Base-by-base conservation (phyloP, 2,329 filamentous ascomycete genomes). In the Cryphonectria radicalis region DNA sequence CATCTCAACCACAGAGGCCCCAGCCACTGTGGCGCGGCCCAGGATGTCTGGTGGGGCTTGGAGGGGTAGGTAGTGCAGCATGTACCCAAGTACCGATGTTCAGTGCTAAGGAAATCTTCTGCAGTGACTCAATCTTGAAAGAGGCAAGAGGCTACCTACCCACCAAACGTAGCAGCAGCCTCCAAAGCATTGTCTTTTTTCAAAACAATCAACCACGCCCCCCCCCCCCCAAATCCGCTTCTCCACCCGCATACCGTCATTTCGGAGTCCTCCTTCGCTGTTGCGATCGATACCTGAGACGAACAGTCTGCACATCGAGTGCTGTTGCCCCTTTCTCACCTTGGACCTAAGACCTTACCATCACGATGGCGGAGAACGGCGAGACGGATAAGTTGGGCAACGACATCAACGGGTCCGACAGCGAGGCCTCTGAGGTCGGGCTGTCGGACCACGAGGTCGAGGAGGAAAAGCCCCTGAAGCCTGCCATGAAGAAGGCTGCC, bases 401-500 rank as follows among this genome's bases (percentile, higher is more conserved):
- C 81, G 91, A 93, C 78, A 88, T 93, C 77, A 91, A 93, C 79
- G 87, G 88, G 79, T 89, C 87, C 66, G 88, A 84, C 72, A 81
- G 83, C 79, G 92, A 93, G 80, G 82, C 76, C 70, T 80, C 89
- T 74, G 85, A 90, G 74, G 84, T 89, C 73, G 72, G 72, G 5
- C 87, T 88, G 67, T 85, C 85, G 73, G 83, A 84, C 75, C 87
- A 91, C 74, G 88, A 89, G 73, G 75, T 82, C 65, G 86, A 89
- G 69, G 86, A 91, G 77, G 86, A 91, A 78, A 91, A 93, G 86
- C 88, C 89, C 70, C 82, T 90, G 79, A 97, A 97, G 88, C 93
- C 95, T 63, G 91, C 93, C 37, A 85, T 98, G 83, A 98, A 98
- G 88, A 94, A 94, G 84, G 82, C 86, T 69, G 87, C 84, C 55